These are phyloP conservation scores for Fusarium sp. DNA, from an alignment of 2,329 filamentous ascomycete species.

Conservation along the genomic window DNA sequence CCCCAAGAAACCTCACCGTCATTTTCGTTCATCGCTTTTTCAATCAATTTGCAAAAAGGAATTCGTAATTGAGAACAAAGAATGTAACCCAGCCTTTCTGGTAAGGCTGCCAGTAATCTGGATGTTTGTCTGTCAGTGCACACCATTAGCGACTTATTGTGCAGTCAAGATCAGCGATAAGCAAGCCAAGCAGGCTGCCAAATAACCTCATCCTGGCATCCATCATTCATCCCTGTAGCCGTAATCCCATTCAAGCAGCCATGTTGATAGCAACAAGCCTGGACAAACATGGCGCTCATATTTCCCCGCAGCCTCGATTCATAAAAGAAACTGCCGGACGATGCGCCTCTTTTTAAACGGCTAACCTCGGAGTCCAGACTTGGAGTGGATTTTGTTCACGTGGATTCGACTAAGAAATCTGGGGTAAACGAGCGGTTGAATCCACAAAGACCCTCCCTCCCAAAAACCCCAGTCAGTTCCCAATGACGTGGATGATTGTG, in stretches of 20 bases:
- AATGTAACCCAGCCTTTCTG: not conserved
- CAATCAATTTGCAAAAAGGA: not conserved
- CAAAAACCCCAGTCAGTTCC: not conserved
- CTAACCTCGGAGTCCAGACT: not conserved
- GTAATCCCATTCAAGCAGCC: too few relatives aligned
- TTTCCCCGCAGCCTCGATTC: not conserved
- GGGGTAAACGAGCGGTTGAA: not conserved
- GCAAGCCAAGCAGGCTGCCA: slow-evolving; percentile 5
- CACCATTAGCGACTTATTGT: not conserved
- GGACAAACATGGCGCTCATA: not conserved
- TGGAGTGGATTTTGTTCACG: not conserved
- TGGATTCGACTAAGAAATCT: not conserved
- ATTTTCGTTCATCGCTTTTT: not conserved
- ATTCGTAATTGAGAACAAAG: not conserved
- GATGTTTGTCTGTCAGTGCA: not conserved
- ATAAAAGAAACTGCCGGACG: not conserved
- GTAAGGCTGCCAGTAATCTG: not conserved
- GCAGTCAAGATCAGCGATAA: not conserved
- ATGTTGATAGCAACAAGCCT: too few relatives aligned
- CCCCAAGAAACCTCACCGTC: not conserved
- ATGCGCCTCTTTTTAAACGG: not conserved
- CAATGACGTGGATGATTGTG: not conserved
- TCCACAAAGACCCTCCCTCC: not conserved
- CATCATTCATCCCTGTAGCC: not conserved
- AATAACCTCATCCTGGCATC: not conserved